Percentiles rank a stretch among this genome's conserved stretches.
Conservation (phyloP, 495 filamentous ascomycete species). For the Penicillium cataractarum region DNA sequence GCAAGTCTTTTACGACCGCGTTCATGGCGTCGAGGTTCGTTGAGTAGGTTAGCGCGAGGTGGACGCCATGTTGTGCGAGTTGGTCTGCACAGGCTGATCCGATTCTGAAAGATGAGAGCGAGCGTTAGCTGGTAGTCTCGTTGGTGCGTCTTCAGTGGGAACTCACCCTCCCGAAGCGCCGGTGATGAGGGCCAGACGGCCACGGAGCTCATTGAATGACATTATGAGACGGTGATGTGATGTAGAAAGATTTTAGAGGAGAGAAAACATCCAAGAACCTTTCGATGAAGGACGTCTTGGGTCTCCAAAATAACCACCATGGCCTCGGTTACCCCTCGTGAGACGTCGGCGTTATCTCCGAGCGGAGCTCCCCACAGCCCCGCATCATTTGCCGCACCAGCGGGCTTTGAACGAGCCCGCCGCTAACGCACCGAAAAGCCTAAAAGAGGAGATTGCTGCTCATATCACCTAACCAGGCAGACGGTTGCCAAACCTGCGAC, state of each 20-base stretch:
- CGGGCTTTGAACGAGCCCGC: not conserved
- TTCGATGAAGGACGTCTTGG: conserved; percentile 7
- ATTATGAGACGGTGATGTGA: conserved; percentile 15
- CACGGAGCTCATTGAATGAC: conserved; percentile 56
- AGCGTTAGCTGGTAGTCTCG: conserved; percentile 8
- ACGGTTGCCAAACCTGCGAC: conserved; percentile 44
- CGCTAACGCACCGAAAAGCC: not conserved
- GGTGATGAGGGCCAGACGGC: conserved; percentile 65
- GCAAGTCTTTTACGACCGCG: conserved; percentile 45
- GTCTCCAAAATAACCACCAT: conserved; percentile 5
- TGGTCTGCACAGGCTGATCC: conserved; percentile 62
- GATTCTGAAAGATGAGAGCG: conserved; percentile 44
- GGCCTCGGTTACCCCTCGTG: conserved; percentile 31
- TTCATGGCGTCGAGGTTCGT: conserved; percentile 52
- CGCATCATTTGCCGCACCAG: conserved; percentile 29
- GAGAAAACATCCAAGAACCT: not conserved
- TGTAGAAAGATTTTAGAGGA: not conserved
- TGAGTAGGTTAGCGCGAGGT: conserved; percentile 66
- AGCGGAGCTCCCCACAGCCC: conserved; percentile 25
- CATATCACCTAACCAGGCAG: conserved; percentile 49
- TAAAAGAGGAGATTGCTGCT: conserved; percentile 48
- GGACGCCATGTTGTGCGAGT: conserved; percentile 54
- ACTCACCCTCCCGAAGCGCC: conserved; percentile 67
- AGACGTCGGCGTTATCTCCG: conserved; percentile 28
- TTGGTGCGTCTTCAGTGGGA: not conserved